These are phyloP conservation scores for Beauveria medogensis DNA, from an alignment of 2,329 filamentous ascomycete species.

Conservation along the genomic window DNA sequence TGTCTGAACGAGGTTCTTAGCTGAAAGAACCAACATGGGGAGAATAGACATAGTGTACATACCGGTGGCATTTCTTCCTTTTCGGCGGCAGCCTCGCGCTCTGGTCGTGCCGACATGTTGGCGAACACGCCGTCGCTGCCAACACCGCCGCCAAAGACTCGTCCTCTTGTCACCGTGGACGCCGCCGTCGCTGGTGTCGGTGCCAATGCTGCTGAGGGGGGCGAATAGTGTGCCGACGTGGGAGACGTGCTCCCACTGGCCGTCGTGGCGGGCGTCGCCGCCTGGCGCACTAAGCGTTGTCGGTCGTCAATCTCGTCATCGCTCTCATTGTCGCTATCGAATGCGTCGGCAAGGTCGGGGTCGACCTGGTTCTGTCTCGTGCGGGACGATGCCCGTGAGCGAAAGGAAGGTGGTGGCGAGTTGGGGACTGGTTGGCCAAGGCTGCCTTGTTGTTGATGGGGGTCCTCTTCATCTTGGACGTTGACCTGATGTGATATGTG, in stretches of 20 bases:
- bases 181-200: conserved; percentile 22
- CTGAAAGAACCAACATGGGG: not conserved
- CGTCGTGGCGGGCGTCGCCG: conserved; percentile 24
- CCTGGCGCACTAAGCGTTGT: conserved; percentile 73
- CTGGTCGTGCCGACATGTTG: conserved; percentile 85
- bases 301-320: conserved; percentile 69
- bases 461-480: conserved; percentile 48
- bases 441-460: conserved; percentile 12
- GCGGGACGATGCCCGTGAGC: conserved; percentile 64
- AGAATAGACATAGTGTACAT: conserved; percentile 32
- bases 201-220: conserved; percentile 26
- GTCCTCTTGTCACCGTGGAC: conserved; percentile 9
- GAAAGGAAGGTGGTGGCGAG: conserved; percentile 77
- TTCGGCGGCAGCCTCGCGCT: conserved; percentile 57
- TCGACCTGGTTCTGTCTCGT: conserved; percentile 48
- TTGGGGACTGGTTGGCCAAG: conserved; percentile 36
- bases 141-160: conserved; percentile 62
- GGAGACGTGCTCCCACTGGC: conserved; percentile 10
- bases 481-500: conserved; percentile 39
- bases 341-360: conserved; percentile 82
- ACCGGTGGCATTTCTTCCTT: conserved; percentile 90
- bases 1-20: conserved; percentile 47
- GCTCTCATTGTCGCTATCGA: conserved; percentile 73
- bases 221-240: conserved; percentile 15
- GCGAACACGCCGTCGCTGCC: conserved; percentile 93